Evolutionary conservation across 2,329 filamentous ascomycete genomes (phyloP), one percentile per base, ranked within the genome.

Genomic region (Clarireedia monteithiana): DNA sequence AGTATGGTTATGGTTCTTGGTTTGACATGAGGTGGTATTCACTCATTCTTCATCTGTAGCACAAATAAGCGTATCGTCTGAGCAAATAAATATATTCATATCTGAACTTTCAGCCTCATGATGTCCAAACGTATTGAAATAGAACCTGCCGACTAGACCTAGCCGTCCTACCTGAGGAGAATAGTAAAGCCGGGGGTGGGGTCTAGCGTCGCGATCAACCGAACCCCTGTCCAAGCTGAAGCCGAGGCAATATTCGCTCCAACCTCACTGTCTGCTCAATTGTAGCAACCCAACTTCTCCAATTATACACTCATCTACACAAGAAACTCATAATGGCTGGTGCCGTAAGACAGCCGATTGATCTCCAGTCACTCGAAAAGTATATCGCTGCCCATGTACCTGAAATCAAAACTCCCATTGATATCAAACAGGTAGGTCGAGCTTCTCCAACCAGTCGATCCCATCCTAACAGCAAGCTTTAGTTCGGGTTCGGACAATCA

Each of bases 401-500:
- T 2, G 80, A 86, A 67, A 91, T 99, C 69, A 82, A 87, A 73
- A 80, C 83, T 14, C 94, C 94, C 1, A 75, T 97, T 62, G 85
- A 91, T 47, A 76, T 97, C 63, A 95, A 96, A 75, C 92, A 96
- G 82, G 91, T 91, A 23, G n/a, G 57, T 38, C 59, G 53, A 23
- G 20, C 30, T 26, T 26, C 5, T n/a, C 9, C 14, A 10, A 12
- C 42, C 34, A 14, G 15, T 24, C 55, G 36, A 48, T 40, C 52
- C 38, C 27, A 12, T 20, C 36, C 27, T 59, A 27, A 58, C 42
- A 34, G 15, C 55, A 6, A 12, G 50, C 48, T 20, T 3, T 38
- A 97, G 89, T 99, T 97, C 70, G 90, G 91, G 66, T 97, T 95
- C 71, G 94, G 94, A 58, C 94, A 97, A 74, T 96, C 90, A 57